A percentile compares a stretch with the other conserved stretches of the same genome.
Evolutionary conservation across 352 stramenopile species (phyloP).

Genomic region (Pythium phragmitis): DNA sequence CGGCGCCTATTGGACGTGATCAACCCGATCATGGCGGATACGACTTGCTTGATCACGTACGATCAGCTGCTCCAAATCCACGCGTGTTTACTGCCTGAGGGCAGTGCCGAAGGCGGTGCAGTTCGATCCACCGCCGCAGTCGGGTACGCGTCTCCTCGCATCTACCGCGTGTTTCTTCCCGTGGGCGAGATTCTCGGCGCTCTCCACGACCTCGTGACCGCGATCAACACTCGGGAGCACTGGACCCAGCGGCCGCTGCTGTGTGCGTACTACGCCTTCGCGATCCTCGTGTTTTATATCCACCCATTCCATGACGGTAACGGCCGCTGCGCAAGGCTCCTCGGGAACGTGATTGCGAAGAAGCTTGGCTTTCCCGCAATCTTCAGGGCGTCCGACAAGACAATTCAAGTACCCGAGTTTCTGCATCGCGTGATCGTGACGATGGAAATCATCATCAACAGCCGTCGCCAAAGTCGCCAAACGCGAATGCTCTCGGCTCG

Average conservation of each 20-base stretch:
- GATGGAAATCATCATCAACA: slow-evolving; percentile 68
- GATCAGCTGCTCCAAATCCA: slow-evolving; percentile 66
- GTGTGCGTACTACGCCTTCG: slow-evolving; percentile 76
- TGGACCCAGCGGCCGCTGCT: slow-evolving; percentile 58
- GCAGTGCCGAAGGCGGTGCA: slow-evolving; percentile 45
- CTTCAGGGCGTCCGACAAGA: slow-evolving; percentile 75
- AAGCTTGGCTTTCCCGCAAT: slow-evolving; percentile 65
- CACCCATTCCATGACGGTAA: slow-evolving; percentile 87
- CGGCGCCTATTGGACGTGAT: slow-evolving; percentile 56
- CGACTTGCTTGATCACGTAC: slow-evolving; percentile 46
- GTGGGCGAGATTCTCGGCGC: slow-evolving; percentile 54
- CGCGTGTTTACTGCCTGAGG: slow-evolving; percentile 44
- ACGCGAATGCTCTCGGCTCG: slow-evolving; percentile 46
- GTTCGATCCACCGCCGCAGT: slow-evolving; percentile 60
- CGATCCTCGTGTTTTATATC: slow-evolving; percentile 81
- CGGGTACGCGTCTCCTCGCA: slow-evolving; percentile 71
- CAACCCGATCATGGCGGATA: slow-evolving; percentile 64
- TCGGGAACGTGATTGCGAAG: slow-evolving; percentile 74
- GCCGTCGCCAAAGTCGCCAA: slow-evolving; percentile 45
- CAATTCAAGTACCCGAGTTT: slow-evolving; percentile 72
- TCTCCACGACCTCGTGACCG: slow-evolving; percentile 40
- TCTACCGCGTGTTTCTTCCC: slow-evolving; percentile 81
- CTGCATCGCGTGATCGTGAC: slow-evolving; percentile 72
- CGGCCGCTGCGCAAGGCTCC: slow-evolving; percentile 64
- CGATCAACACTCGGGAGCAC: slow-evolving; percentile 42